These are phyloP conservation scores for Bacidia gigantensis DNA, from an alignment of 495 filamentous ascomycete species.

Conservation along the genomic window DNA sequence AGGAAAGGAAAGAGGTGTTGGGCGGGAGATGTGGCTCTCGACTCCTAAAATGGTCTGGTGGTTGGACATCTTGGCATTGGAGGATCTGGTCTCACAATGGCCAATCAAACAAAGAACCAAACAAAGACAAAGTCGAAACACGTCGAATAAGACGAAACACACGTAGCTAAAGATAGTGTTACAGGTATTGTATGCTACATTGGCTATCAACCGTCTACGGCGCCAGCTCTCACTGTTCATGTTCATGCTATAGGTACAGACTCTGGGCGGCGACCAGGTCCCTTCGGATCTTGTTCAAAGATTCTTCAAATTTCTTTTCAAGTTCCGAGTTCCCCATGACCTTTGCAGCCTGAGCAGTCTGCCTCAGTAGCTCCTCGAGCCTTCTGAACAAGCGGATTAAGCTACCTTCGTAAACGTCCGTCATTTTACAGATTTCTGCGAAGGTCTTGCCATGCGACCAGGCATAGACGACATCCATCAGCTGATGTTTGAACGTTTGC, in stretches of 20 bases:
- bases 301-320: slow-evolving; percentile 73
- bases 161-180: no score
- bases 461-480: slow-evolving; percentile 91
- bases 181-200: no score
- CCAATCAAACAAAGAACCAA: neutral
- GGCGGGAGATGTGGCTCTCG: neutral
- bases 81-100: neutral
- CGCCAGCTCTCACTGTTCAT: neutral
- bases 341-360: slow-evolving; percentile 93
- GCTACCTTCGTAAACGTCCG: slow-evolving; percentile 91
- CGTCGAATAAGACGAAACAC: no score
- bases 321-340: slow-evolving; percentile 96
- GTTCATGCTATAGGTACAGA: slow-evolving; percentile 54
- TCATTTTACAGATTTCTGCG: slow-evolving; percentile 97
- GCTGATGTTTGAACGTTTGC: slow-evolving; percentile 69
- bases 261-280: slow-evolving; percentile 91
- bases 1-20: neutral
- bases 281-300: slow-evolving; percentile 68
- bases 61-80: neutral
- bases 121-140: no score
- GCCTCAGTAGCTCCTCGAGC: slow-evolving; percentile 86
- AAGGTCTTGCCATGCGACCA: slow-evolving; percentile 92
- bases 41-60: neutral
- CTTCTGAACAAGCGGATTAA: slow-evolving; percentile 92
- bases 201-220: no score